Evolutionary conservation across 305 asterid genomes (phyloP), one percentile per base, ranked within the genome.

Genomic region (Stenogyne calaminthoides): DNA sequence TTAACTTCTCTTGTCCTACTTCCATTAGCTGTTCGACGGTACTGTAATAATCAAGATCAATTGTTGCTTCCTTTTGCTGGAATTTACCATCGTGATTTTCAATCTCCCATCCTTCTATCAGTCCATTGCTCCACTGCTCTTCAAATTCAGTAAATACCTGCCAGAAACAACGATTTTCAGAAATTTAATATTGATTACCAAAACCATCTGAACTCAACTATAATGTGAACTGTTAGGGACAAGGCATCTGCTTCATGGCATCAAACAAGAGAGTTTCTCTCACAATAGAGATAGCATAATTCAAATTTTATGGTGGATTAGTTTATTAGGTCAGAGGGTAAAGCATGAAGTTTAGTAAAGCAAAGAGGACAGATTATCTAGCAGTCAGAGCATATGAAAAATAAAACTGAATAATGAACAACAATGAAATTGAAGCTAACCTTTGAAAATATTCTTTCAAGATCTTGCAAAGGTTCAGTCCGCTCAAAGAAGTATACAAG

Each of bases 401-500:
- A 52, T 8, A 37, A 40, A 16, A 37, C 25, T 6, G 54, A 66
- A 32, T 61, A 60, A 49, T 44, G 54, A 61, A 70, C 56, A 16
- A 64, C 27, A 51, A 58, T 25, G 19, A 44, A 27, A 40, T 49
- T 40, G 71, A 71, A 74, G 67, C 67, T 37, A 70, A 91, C 97
- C 96, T 89, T 93, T 25, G 88, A 86, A 76, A 89, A 88, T 76
- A 95, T 89, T 80, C 97, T 88, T 64, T 83, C 94, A 71, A 92
- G 95, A 81, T 95, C 98, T 84, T 89, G 95, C 86, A 95, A 76
- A 66, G 99, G 98, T 70, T 89, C 96, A 42, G 96, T 90, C 55
- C 98, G 87, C 84, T 88, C 92, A 77, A 88, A 87, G 77, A 88
- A 92, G 77, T 89, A 83, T 56, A 87, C 66, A 73, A 95, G 91